Percentiles rank a stretch among this genome's conserved stretches.
Conservation (phyloP, 345 rosid genomes). For the Pseudoturritis turrita region DNA sequence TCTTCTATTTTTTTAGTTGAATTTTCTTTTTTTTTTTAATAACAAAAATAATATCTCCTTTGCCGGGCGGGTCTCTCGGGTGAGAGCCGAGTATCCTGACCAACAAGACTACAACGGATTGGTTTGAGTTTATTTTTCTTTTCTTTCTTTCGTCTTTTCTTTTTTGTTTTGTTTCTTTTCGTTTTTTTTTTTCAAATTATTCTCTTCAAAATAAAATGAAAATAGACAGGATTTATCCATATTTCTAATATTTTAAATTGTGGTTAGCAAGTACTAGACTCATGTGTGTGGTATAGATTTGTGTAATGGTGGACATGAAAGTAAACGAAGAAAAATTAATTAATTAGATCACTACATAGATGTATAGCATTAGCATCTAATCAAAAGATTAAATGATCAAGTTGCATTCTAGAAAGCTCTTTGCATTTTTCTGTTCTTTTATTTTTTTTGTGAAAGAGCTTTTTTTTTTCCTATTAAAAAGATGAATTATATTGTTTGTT, state of each 20-base stretch:
- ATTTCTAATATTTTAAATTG: not conserved
- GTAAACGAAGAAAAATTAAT: not conserved
- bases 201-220: no score
- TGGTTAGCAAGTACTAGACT: not conserved
- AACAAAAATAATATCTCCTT: no score
- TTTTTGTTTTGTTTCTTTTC: not conserved
- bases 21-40: no score
- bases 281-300: not conserved
- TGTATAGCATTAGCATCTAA: not conserved
- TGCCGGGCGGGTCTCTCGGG: constrained; percentile 64
- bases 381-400: not conserved
- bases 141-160: not conserved
- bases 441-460: not conserved
- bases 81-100: constrained; percentile 78
- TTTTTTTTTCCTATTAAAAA: not conserved
- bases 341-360: not conserved
- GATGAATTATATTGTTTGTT: not conserved
- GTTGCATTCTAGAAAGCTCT: not conserved
- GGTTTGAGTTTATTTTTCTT: no score
- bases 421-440: not conserved
- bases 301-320: not conserved
- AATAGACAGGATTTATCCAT: not conserved
- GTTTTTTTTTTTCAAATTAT: no score
- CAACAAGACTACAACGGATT: constrained; percentile 41
- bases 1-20: no score